Conservation (phyloP, 352 stramenopile genomes). For the Peronospora destructor region DNA sequence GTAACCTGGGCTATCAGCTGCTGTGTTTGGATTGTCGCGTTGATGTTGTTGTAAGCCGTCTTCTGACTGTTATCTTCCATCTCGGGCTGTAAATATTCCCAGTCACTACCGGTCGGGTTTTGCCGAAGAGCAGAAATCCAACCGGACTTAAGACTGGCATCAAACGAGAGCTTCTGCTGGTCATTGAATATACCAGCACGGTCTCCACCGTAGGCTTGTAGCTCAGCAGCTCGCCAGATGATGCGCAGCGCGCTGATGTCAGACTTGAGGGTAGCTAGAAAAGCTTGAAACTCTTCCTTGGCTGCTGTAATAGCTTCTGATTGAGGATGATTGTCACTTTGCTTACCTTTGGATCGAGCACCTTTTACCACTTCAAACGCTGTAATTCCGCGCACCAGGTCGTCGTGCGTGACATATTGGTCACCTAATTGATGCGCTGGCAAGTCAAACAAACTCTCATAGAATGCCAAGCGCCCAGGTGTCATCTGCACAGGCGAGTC, state of each 20-base stretch:
- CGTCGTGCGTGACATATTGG: conserved; percentile 58
- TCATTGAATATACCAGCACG: conserved; percentile 18
- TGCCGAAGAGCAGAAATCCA: conserved; percentile 72
- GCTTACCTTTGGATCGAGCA: conserved; percentile 11
- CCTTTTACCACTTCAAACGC: conserved; percentile 30
- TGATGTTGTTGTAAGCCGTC: conserved; percentile 21
- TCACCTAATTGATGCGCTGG: conserved; percentile 32
- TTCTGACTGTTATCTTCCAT: conserved; percentile 19
- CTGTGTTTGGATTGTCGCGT: conserved; percentile 15
- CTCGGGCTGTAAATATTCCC: conserved; percentile 39
- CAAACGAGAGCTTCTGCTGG: conserved; percentile 53
- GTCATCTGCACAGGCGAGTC: conserved; percentile 11
- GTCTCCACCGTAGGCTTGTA: conserved; percentile 40
- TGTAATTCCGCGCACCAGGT: conserved; percentile 53
- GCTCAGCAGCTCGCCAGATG: conserved; percentile 62
- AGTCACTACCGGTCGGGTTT: conserved; percentile 57
- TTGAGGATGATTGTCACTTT: conserved; percentile 19
- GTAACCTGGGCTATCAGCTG: conserved; percentile 35
- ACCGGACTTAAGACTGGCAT: conserved; percentile 58
- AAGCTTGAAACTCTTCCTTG: conserved; percentile 38
- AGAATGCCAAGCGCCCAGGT: conserved; percentile 25
- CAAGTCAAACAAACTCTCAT: conserved; percentile 45
- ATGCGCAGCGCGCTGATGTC: conserved; percentile 51
- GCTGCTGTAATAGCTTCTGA: conserved; percentile 14
- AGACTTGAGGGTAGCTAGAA: conserved; percentile 36